phyloP scores from a whole-genome alignment of 176 grass and related monocot genomes.

The Oryza glumipatula region DNA sequence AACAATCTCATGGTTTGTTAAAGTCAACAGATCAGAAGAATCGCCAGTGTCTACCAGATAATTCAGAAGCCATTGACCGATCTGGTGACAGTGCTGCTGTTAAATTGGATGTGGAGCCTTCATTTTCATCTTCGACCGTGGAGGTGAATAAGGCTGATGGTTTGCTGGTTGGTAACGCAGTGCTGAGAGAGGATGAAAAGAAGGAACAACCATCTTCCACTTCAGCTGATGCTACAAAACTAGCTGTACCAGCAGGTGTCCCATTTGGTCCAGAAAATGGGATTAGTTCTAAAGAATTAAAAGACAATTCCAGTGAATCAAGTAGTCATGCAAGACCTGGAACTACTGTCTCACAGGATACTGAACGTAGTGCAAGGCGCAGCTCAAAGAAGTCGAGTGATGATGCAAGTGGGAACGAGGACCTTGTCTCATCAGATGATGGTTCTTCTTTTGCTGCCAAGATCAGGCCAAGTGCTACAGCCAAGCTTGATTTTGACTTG shows the following conservation, averaged over 20 bases:
- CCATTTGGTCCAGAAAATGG: slow-evolving; percentile 36
- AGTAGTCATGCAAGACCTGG: slow-evolving; percentile 34
- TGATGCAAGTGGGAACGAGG: slow-evolving; percentile 40
- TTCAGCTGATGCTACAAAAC: slow-evolving; percentile 34
- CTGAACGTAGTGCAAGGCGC: slow-evolving; percentile 37
- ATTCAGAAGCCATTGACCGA: slow-evolving; percentile 36
- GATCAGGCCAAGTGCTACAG: slow-evolving; percentile 44
- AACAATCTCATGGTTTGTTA: slow-evolving; percentile 37
- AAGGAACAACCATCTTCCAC: slow-evolving; percentile 35
- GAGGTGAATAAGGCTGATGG: slow-evolving; percentile 18
- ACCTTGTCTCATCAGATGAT: slow-evolving; percentile 51
- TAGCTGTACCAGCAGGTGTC: slow-evolving; percentile 18
- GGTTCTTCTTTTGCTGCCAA: slow-evolving; percentile 49
- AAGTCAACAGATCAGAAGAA: slow-evolving; percentile 43
- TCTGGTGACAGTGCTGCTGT: slow-evolving; percentile 22
- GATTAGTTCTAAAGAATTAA: slow-evolving; percentile 41
- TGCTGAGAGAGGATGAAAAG: slow-evolving; percentile 41
- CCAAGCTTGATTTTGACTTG: slow-evolving; percentile 79
- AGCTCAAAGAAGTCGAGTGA: slow-evolving; percentile 42
- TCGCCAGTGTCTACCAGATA: not conserved
- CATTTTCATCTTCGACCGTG: not conserved
- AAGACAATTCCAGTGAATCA: slow-evolving; percentile 53
- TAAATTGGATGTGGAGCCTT: slow-evolving; percentile 35
- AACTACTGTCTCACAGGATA: slow-evolving; percentile 19
- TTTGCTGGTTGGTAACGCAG: slow-evolving; percentile 25